Percentiles rank a stretch among this genome's conserved stretches.
phyloP scores from a whole-genome alignment of 2,329 filamentous ascomycete genomes.

The Trichoderma citrinoviride region DNA sequence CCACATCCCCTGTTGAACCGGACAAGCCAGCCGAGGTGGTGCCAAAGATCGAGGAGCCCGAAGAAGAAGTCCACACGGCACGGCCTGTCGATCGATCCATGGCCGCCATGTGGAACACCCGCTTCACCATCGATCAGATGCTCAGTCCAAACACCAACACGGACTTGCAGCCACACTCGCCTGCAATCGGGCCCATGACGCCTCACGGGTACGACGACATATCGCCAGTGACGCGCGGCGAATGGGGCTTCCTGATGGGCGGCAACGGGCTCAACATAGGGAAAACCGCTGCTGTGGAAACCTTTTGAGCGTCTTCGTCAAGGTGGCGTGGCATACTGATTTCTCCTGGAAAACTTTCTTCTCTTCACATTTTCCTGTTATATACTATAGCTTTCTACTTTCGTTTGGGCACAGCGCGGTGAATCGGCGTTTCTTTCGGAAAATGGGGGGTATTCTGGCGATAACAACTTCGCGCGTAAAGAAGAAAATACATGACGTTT shows the following conservation, averaged over 20 bases:
- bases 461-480: background rate
- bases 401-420: conserved; percentile 16
- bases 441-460: background rate
- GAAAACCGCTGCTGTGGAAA: conserved; percentile 52
- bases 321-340: background rate
- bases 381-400: conserved; percentile 11
- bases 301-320: conserved; percentile 39
- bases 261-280: conserved; percentile 44
- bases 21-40: background rate
- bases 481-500: conserved; percentile 11
- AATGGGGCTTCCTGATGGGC: conserved; percentile 61
- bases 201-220: conserved; percentile 62
- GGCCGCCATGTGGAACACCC: conserved; percentile 32
- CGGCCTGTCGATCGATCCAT: conserved; percentile 35
- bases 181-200: conserved; percentile 48
- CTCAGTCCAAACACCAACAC: conserved; percentile 32
- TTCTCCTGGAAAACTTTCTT: background rate
- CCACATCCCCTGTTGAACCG: conserved; percentile 4
- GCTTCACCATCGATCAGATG: conserved; percentile 44
- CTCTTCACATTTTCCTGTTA: background rate
- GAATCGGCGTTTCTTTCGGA: conserved; percentile 16
- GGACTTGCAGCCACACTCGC: conserved; percentile 14
- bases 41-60: conserved; percentile 28
- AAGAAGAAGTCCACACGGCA: conserved; percentile 41
- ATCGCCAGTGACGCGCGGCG: conserved; percentile 59